Evolutionary conservation across 2,329 filamentous ascomycete species (phyloP).

Genomic region (Cladosporium sp.): DNA sequence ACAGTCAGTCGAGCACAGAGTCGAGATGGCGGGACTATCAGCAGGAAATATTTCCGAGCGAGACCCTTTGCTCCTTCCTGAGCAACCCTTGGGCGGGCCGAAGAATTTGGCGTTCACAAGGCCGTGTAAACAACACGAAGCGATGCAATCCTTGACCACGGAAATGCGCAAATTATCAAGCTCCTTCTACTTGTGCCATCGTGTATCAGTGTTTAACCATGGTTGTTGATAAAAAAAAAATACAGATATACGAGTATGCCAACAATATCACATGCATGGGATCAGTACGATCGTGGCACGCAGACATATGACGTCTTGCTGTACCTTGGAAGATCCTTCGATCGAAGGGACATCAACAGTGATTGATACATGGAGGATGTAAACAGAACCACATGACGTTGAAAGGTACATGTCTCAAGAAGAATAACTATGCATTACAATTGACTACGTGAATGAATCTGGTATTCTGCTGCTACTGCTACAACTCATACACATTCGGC

Average conservation of each 20-base stretch:
- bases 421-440: neutral
- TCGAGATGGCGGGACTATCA: neutral
- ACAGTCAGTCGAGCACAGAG: neutral
- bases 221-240: neutral
- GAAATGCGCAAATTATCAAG: neutral
- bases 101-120: neutral
- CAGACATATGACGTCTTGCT: no score
- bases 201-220: neutral
- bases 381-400: neutral
- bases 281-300: no score
- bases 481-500: conserved; percentile 12
- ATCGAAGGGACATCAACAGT: neutral
- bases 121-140: neutral
- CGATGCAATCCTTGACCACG: no score
- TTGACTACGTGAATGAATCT: neutral
- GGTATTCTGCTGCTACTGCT: conserved; percentile 20
- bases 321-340: no score
- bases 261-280: neutral
- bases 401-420: neutral
- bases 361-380: no score
- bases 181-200: neutral
- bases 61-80: neutral
- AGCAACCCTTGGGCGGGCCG: neutral
- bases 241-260: neutral
- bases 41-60: neutral